Base-by-base conservation (phyloP, 495 filamentous ascomycete species). In the Amorphotheca resinae region DNA sequence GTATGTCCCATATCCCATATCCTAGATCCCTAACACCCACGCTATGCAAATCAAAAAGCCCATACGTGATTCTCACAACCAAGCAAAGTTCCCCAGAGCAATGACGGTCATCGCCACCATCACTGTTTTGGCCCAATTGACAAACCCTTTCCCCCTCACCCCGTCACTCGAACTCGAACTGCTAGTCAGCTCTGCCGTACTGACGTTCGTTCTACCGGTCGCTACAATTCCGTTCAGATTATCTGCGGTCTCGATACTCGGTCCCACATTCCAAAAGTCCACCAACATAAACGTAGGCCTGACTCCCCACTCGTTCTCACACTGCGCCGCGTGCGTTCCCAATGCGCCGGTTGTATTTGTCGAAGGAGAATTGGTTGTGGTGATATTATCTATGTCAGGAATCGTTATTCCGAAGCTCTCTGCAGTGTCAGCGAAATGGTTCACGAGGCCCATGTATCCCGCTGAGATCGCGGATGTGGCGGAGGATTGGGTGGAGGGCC, bases 341-440 rank as follows among this genome's bases (percentile, higher is more conserved):
- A 84, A 64, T 47, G 76, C 73, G 0, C 77, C 76, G 1, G 52
- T 56, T 0, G 54, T 63, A 9, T 52, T 62, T 3, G 64, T 68
- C 36, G 48, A 57, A 7, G 52, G 9, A 21, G 40, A 45, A 48
- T 85, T 87, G 3, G 81, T 82, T 2, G 53, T 67, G 1, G 49
- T 51, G 28, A 77, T 72, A 41, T 66, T 56, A 18, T 50, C 54
- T 9, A 69, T 64, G 49, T 80, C 70, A 0, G 82, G 80, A 2
- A 82, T 57, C 45, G 61, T 56, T 33, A 79, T 63, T 6, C 70
- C 71, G 17, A 72, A 68, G 33, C 67, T 66, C 14, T 81, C 67
- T 16, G 65, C 59, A 26, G 69, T 67, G 56, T 84, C 74, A 48
- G 76, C 56, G 54, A 86, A 86, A 58, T 86, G 81, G 64, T 88